These are phyloP conservation scores for Penicillium riverlandense DNA, from an alignment of 495 filamentous ascomycete genomes.

Conservation along the genomic window DNA sequence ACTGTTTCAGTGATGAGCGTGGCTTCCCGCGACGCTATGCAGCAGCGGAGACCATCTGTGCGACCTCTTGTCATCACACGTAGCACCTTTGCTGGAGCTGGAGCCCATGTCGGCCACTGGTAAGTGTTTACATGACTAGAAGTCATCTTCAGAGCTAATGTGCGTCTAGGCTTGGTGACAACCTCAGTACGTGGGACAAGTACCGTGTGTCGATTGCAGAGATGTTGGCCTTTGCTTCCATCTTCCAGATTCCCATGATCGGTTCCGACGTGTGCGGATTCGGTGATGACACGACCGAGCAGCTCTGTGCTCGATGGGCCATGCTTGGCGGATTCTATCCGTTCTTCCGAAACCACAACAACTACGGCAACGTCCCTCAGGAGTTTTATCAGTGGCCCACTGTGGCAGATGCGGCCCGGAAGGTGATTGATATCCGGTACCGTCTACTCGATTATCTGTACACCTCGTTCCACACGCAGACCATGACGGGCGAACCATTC, in stretches of 20 bases:
- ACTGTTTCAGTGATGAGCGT: constrained; percentile 61
- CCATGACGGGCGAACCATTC: constrained; percentile 53
- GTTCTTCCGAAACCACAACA: constrained; percentile 80
- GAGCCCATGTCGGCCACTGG: constrained; percentile 76
- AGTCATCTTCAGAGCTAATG: neutral
- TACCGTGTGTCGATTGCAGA: constrained; percentile 63
- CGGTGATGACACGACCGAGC: constrained; percentile 61
- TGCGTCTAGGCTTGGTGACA: constrained; percentile 61
- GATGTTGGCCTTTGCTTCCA: constrained; percentile 65
- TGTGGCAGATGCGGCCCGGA: constrained; percentile 57
- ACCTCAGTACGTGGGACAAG: constrained; percentile 63
- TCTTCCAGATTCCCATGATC: constrained; percentile 84
- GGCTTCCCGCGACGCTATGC: constrained; percentile 60
- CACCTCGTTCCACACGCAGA: constrained; percentile 59
- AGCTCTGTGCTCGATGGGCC: constrained; percentile 79
- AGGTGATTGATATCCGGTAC: constrained; percentile 71
- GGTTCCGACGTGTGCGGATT: constrained; percentile 82
- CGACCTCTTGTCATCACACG: constrained; percentile 79
- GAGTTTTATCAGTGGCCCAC: constrained; percentile 71
- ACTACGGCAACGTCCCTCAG: constrained; percentile 44
- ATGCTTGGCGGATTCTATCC: constrained; percentile 73
- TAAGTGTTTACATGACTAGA: constrained; percentile 7
- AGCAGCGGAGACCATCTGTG: constrained; percentile 53
- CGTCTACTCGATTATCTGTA: constrained; percentile 74
- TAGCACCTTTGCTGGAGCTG: constrained; percentile 76